Conservation (phyloP, 2,329 filamentous ascomycete species). For the Fusarium pseudograminearum region DNA sequence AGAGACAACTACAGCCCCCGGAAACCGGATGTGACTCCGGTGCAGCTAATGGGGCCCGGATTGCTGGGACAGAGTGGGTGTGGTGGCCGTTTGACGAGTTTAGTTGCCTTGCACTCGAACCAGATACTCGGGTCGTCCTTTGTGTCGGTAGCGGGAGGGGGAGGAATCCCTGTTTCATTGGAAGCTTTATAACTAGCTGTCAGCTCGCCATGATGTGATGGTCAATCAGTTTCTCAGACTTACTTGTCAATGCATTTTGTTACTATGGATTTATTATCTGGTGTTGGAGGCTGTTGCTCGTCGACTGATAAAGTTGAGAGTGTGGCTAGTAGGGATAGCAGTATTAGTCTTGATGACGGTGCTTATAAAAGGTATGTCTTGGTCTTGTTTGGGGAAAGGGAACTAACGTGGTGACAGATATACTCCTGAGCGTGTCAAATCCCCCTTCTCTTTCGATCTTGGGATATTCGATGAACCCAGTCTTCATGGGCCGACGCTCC, state of each 20-base stretch:
- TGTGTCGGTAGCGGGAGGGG: constrained; percentile 33
- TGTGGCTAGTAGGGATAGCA: constrained; percentile 31
- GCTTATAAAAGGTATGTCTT: constrained; percentile 15
- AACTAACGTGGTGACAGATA: constrained; percentile 25
- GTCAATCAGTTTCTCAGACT: background rate
- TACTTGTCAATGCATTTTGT: background rate
- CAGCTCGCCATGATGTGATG: constrained; percentile 8
- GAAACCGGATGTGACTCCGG: constrained; percentile 30
- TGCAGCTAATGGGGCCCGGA: constrained; percentile 14
- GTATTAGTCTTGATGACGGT: constrained; percentile 42
- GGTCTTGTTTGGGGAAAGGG: background rate
- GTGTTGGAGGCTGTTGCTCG: constrained; percentile 36
- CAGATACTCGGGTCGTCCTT: constrained; percentile 29
- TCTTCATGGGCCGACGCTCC: constrained; percentile 25
- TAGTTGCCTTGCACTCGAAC: constrained; percentile 18
- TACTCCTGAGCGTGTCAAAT: background rate
- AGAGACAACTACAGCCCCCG: background rate
- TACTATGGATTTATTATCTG: constrained; percentile 35
- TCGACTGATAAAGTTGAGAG: constrained; percentile 7
- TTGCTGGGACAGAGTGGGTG: constrained; percentile 16
- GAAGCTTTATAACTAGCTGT: constrained; percentile 23
- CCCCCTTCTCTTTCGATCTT: constrained; percentile 4
- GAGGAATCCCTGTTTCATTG: constrained; percentile 1
- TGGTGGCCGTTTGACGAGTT: background rate
- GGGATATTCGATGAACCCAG: background rate